Percentiles rank a stretch among this genome's conserved stretches.
These are phyloP conservation scores for Periconia digitata DNA, from an alignment of 2,329 filamentous ascomycete species.

Conservation along the genomic window DNA sequence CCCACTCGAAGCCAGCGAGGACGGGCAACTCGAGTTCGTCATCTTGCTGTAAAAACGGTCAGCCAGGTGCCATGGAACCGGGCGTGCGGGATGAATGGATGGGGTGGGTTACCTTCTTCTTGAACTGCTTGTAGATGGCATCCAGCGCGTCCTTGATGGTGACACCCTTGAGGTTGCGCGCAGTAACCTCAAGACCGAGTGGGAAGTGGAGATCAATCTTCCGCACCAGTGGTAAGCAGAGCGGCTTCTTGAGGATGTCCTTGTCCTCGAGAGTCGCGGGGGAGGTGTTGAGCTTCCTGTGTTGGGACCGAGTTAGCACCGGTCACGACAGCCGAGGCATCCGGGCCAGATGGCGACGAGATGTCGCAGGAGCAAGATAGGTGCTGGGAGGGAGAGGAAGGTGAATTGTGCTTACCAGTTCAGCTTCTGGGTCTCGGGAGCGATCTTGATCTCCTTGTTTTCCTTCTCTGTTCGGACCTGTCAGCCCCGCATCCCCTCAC, in stretches of 20 bases:
- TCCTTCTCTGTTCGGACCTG: conserved; percentile 65
- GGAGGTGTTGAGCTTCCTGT: conserved; percentile 92
- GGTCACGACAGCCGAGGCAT: conserved; percentile 6
- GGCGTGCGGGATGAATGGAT: conserved; percentile 8
- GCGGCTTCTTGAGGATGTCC: conserved; percentile 76
- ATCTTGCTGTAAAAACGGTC: conserved; percentile 64
- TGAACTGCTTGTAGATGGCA: conserved; percentile 93
- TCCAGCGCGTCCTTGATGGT: conserved; percentile 97
- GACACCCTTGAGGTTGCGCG: conserved; percentile 89
- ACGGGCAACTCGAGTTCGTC: conserved; percentile 87
- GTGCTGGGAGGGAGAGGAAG: not conserved
- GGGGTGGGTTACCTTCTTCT: conserved; percentile 73
- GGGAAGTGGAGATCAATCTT: conserved; percentile 94
- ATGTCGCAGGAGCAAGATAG: not conserved
- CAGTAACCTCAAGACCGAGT: conserved; percentile 81
- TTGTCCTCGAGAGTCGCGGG: conserved; percentile 77
- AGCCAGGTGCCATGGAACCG: conserved; percentile 16
- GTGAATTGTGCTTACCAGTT: conserved; percentile 67
- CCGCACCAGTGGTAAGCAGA: conserved; percentile 83
- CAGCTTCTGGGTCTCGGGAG: conserved; percentile 81
- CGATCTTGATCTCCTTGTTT: conserved; percentile 70
- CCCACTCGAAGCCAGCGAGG: conserved; percentile 95
- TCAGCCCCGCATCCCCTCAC: conserved; percentile 39
- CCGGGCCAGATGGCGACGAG: not conserved
- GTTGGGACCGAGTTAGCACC: conserved; percentile 17